Base-by-base conservation (phyloP, 371 early-diverging fungal genomes). In the Conidiobolus incongruus region DNA sequence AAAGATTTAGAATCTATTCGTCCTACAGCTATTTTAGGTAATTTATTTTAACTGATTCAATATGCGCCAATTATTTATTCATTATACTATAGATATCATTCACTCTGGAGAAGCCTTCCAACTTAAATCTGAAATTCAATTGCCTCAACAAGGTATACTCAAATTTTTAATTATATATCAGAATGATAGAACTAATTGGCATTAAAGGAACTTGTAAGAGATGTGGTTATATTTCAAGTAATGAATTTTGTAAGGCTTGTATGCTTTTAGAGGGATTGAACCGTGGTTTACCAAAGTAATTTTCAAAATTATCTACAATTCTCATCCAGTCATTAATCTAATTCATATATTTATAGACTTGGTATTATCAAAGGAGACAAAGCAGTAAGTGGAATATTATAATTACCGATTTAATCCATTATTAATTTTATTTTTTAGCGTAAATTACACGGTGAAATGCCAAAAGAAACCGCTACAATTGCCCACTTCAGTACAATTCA, bases 1-100 rank as follows among this genome's bases (percentile, higher is more conserved):
- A 98, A 98, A 58, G 92, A 96, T 52, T 62, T 99, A 46, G 99
- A 99, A 55, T 73, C 82, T 20, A 75, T 92, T 38, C 68, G 98
- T 45, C 81, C 98, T 1, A 72, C 68, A 45, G 67, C 87, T 11
- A 97, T 98, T 57, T 68, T 93, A 47, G 81, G 84, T 75, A 62
- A 47, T 55, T 30, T 10, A 4, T 12, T 10, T 17, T 20, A 32
- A 23, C 13, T 13, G 4, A 12, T 55, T 17, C 12, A n/a, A 10
- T n/a, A 21, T 12, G 15, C 41, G 20, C 12, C 7, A 16, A 43
- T 17, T 44, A 16, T 20, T 42, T 50, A 26, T 20, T n/a, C 15
- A 19, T 22, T 32, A 21, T 20, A 13, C 37, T 24, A 16, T 43
- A 65, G 93, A 93, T 54, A 90, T 93, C 32, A 91, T 93, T 31